Base-by-base conservation (phyloP, 768 basidiomycete species). In the Rhodotorula diobovata region DNA sequence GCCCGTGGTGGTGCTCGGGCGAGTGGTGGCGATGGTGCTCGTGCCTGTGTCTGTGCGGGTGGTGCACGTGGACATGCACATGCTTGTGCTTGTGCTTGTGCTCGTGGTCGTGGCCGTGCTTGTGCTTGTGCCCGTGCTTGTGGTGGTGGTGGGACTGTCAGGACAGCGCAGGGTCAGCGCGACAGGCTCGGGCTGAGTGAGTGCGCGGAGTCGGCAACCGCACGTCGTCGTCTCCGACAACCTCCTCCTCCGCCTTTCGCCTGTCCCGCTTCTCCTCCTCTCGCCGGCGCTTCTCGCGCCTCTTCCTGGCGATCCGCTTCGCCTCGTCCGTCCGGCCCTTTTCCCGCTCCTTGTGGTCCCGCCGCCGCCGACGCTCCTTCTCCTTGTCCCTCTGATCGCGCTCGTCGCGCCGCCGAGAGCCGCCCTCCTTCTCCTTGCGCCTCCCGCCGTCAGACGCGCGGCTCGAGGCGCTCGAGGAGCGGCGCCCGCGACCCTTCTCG, bases 401-500 rank as follows among this genome's bases (percentile, higher is more conserved):
- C 25, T 32, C 35, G 11, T 37, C 25, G 23, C 35, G 56, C 23
- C 23, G 23, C 25, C 32, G 23, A 20, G 11, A 37, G 25, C 12
- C 9, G 23, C 15, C 14, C 53, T 20, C 11, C 45, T 20, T 8
- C 2, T 23, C 25, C 20, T 23, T 23, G 4, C 23, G n/a, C 7
- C 48, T 50, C 11, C 48, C 28, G 23, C 23, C 11, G 11, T 28
- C 8, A 3, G 41, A 43, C 32, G 23, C 46, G 18, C 30, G n/a
- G 8, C 28, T 28, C 46, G 39, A 32, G 25, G 15, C 30, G 11
- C 11, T 35, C 18, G 20, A 34, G 34, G 15, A 12, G 28, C 30
- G 25, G 57, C 54, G 30, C 28, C 45, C n/a, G 21, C 60, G 46
- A 9, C 67, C 60, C 16, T 45, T 61, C 53, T 67, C 66, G 7